A percentile compares a stretch with the other conserved stretches of the same genome.
Conservation (phyloP, 495 filamentous ascomycete species). For the Extremus antarcticus region DNA sequence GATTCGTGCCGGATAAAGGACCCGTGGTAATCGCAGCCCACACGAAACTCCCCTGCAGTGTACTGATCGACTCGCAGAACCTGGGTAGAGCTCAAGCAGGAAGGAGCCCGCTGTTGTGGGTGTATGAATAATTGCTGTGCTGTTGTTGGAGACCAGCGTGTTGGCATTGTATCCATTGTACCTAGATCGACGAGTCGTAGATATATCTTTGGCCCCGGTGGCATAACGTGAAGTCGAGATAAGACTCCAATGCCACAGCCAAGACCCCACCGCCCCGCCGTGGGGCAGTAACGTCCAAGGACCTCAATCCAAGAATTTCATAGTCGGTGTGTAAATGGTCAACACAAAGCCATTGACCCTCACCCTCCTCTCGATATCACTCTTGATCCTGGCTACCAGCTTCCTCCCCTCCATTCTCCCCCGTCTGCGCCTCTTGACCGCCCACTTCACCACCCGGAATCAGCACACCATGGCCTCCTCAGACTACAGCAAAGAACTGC, state of each 20-base stretch:
- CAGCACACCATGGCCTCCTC: conserved; percentile 33
- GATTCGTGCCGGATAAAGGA: too few species aligned
- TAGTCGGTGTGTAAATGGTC: not conserved
- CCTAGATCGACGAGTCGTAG: too few species aligned
- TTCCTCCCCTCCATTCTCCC: conserved; percentile 37
- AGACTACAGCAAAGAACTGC: conserved; percentile 66
- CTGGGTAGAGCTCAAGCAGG: too few species aligned
- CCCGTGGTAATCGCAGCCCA: too few species aligned
- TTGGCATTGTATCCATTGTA: too few species aligned
- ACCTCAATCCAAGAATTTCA: not conserved
- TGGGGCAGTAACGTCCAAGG: not conserved
- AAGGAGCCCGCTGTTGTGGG: too few species aligned
- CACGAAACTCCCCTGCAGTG: too few species aligned
- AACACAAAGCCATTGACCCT: conserved; percentile 6
- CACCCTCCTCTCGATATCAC: conserved; percentile 25
- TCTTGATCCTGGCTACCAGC: conserved; percentile 41
- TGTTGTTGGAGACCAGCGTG: too few species aligned
- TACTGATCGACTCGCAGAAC: too few species aligned
- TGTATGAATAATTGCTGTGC: too few species aligned
- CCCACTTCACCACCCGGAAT: conserved; percentile 18
- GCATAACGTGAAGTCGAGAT: not conserved
- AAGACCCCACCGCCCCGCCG: not conserved
- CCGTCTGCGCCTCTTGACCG: conserved; percentile 34
- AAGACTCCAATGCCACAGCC: not conserved
- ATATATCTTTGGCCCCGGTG: too few species aligned